phyloP scores from a whole-genome alignment of 2,329 filamentous ascomycete species.

The Fusarium neocosmosporiellum region DNA sequence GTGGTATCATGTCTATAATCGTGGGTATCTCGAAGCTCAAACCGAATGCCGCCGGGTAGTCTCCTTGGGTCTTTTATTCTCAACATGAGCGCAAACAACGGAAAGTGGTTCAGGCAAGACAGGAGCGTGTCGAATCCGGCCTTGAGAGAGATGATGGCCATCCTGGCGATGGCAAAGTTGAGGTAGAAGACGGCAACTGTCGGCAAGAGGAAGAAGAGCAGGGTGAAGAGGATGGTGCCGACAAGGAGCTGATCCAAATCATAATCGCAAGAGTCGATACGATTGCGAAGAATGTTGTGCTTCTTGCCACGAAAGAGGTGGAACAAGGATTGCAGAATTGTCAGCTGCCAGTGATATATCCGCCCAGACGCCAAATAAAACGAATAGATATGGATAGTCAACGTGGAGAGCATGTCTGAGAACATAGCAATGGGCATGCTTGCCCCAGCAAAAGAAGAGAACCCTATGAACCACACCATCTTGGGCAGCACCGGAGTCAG shows the following conservation, averaged over 20 bases:
- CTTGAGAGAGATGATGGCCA: slow-evolving; percentile 94
- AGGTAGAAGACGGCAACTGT: slow-evolving; percentile 97
- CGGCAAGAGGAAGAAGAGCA: slow-evolving; percentile 93
- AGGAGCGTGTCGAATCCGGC: slow-evolving; percentile 90
- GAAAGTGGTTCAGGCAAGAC: slow-evolving; percentile 96
- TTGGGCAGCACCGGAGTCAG: slow-evolving; percentile 84
- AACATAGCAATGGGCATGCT: slow-evolving; percentile 97
- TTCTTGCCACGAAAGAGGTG: slow-evolving; percentile 99
- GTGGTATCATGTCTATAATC: slow-evolving; percentile 55
- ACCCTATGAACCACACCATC: slow-evolving; percentile 92
- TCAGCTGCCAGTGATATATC: slow-evolving; percentile 99
- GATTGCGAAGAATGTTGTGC: slow-evolving; percentile 94
- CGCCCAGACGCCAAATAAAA: slow-evolving; percentile 97
- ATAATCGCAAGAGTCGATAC: slow-evolving; percentile 99
- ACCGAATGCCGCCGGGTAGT: slow-evolving; percentile 87
- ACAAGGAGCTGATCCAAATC: slow-evolving; percentile 96
- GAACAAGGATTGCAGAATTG: slow-evolving; percentile 96
- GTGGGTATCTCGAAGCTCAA: slow-evolving; percentile 84
- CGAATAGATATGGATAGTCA: slow-evolving; percentile 96
- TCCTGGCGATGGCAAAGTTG: slow-evolving; percentile 92
- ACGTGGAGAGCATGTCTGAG: slow-evolving; percentile 89
- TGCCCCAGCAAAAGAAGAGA: slow-evolving; percentile 93
- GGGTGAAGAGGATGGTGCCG: slow-evolving; percentile 94
- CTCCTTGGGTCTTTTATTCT: slow-evolving; percentile 91
- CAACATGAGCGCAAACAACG: slow-evolving; percentile 96